Conservation (phyloP, 2,329 filamentous ascomycete genomes). For the Sphaerulina vaccinii region DNA sequence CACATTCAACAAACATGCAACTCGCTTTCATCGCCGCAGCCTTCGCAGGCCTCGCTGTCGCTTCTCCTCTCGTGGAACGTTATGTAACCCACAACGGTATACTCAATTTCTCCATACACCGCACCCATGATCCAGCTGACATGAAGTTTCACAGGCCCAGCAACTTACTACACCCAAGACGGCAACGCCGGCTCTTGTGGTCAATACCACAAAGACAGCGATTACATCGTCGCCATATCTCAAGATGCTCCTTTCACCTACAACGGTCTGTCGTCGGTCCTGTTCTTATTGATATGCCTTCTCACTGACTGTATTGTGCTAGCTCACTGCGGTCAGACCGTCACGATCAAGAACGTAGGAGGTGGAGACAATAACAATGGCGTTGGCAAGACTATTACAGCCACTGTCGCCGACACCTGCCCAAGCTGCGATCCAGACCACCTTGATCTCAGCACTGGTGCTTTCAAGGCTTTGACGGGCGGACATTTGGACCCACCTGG, state of each 20-base stretch:
- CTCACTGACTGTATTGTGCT: neutral
- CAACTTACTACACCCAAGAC: constrained; percentile 11
- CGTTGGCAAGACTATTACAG: constrained; percentile 10
- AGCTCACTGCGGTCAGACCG: constrained; percentile 17
- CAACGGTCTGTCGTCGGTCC: constrained; percentile 4
- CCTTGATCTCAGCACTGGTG: constrained; percentile 12
- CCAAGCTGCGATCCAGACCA: constrained; percentile 11
- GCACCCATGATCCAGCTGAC: neutral
- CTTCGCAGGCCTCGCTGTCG: neutral
- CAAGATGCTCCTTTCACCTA: constrained; percentile 7
- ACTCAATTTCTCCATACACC: neutral
- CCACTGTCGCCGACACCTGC: constrained; percentile 14
- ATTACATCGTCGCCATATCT: constrained; percentile 15
- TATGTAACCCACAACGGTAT: neutral
- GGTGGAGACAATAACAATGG: constrained; percentile 10
- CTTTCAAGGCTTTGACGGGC: constrained; percentile 13
- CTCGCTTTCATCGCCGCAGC: too few species aligned
- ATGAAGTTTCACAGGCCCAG: neutral
- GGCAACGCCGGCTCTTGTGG: constrained; percentile 15
- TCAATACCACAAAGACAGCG: constrained; percentile 7
- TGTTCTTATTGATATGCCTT: neutral
- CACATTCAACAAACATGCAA: too few species aligned
- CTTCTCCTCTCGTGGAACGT: neutral
- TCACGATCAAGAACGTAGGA: constrained; percentile 14
- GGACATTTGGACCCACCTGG: constrained; percentile 9